A percentile compares a stretch with the other conserved stretches of the same genome.
phyloP scores from a whole-genome alignment of 116 monocot genomes.

The Dioscorea cayenensis region DNA sequence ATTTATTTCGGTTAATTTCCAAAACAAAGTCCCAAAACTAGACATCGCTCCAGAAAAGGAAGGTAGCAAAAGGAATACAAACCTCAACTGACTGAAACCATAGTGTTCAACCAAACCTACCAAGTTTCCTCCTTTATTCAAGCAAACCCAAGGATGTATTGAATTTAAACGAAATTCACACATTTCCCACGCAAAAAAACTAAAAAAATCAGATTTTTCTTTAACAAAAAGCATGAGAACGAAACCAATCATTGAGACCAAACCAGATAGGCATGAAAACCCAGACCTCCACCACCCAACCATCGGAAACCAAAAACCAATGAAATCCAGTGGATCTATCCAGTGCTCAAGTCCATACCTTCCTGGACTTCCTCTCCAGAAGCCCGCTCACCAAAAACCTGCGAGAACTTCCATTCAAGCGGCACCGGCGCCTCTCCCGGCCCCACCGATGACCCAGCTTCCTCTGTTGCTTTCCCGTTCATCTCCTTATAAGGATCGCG shows the following conservation, averaged over 20 bases:
- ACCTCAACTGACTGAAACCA: neutral
- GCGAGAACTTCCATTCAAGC: slow-evolving; percentile 83
- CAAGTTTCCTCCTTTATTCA: neutral
- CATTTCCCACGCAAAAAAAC: neutral
- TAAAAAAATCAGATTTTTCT: neutral
- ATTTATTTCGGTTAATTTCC: neutral
- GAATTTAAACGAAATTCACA: neutral
- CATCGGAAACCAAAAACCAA: neutral
- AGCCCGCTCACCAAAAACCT: slow-evolving; percentile 82
- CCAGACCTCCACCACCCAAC: too few relatives aligned
- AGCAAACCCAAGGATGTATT: neutral
- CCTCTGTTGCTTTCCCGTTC: slow-evolving; percentile 24
- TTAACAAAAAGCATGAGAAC: neutral
- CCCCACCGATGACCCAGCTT: slow-evolving; percentile 9
- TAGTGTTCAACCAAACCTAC: neutral
- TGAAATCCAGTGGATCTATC: neutral
- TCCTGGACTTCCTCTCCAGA: slow-evolving; percentile 85
- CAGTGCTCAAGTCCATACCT: slow-evolving; percentile 21
- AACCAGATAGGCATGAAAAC: too few relatives aligned
- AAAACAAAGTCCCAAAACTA: neutral
- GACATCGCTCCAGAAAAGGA: neutral
- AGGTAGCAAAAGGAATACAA: neutral
- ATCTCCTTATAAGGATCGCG: slow-evolving; percentile 16
- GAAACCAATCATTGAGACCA: too few relatives aligned
- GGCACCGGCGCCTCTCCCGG: slow-evolving; percentile 21